phyloP scores from a whole-genome alignment of 1,139 yeast genomes.

The Meyerozyma smithsonii region DNA sequence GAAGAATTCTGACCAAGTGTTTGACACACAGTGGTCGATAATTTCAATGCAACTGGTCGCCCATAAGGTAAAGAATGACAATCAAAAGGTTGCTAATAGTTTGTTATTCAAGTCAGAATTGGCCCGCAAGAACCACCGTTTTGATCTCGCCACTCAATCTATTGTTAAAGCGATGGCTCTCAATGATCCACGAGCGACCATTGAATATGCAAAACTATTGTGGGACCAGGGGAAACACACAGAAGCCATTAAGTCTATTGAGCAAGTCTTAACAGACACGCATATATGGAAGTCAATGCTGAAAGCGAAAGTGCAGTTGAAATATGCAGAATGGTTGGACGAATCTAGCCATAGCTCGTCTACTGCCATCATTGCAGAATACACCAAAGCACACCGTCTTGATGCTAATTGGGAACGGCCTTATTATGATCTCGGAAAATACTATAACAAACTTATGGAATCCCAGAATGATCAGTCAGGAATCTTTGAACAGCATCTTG shows the following conservation, averaged over 20 bases:
- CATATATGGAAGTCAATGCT: constrained; percentile 15
- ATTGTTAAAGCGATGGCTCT: constrained; percentile 64
- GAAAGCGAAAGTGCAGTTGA: constrained; percentile 56
- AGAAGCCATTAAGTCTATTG: constrained; percentile 70
- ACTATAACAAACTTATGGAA: constrained; percentile 73
- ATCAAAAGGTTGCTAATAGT: constrained; percentile 35
- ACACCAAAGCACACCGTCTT: constrained; percentile 52
- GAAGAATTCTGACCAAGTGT: constrained; percentile 54
- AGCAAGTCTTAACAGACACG: constrained; percentile 31
- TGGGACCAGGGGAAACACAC: constrained; percentile 92
- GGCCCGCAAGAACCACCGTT: constrained; percentile 64
- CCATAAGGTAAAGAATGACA: constrained; percentile 34
- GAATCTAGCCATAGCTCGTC: constrained; percentile 82
- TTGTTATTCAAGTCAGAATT: constrained; percentile 60
- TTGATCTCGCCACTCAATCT: constrained; percentile 70
- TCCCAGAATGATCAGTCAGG: constrained; percentile 52
- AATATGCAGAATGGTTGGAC: constrained; percentile 88
- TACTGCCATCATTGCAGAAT: constrained; percentile 66
- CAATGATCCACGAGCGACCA: constrained; percentile 50
- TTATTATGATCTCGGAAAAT: constrained; percentile 75
- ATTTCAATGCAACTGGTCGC: constrained; percentile 58
- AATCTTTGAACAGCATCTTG: constrained; percentile 59
- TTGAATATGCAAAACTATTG: constrained; percentile 77
- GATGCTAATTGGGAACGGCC: constrained; percentile 73
- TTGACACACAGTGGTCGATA: constrained; percentile 57